Base-by-base conservation (phyloP, 2,329 filamentous ascomycete genomes). In the Fusarium musae region DNA sequence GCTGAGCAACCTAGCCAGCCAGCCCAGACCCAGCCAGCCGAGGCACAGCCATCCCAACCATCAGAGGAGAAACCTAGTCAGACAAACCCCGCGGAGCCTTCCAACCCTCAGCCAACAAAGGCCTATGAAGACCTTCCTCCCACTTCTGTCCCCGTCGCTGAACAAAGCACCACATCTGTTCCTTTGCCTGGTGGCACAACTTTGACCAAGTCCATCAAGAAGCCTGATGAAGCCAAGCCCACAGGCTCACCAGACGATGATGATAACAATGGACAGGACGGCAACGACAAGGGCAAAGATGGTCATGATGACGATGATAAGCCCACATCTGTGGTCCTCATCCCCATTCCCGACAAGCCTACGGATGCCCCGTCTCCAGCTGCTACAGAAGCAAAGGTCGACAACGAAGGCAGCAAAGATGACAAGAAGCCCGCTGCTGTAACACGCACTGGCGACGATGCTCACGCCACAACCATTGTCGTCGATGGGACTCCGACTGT, bases 401-500 rank as follows among this genome's bases (percentile, higher is more conserved):
- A 58, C 16, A 50, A 47, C 23, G 36, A 60, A 47, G 40, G 46
- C 39, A 57, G 17, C 10, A 37, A 57, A 12, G 32, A 39, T 32
- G 75, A 76, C 17, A 63, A 65, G 21, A 49, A 73, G 59, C 63
- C 64, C 16, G 43, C 26, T 6, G 40, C 60, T 16, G 59, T 59
- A 17, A 75, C 66, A 23, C 68, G 59, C 21, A 65, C 64, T 21
- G 70, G 65, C 13, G 72, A 62, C 30, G 53, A 63, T 30, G 73
- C 63, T 36, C 69, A 67, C 56, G 67, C 70, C 26, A 75, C 74
- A 34, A 75, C 76, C 8, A 77, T 79, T 10, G 76, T 79, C 21
- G 76, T 79, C 26, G 73, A 78, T 37, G 80, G 81, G 7, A 78
- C 77, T n/a, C 78, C 80, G 5, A 82, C 81, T 15, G 80, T 83